Conservation (phyloP, 306 rosid genomes). For the Biancaea sappan region DNA sequence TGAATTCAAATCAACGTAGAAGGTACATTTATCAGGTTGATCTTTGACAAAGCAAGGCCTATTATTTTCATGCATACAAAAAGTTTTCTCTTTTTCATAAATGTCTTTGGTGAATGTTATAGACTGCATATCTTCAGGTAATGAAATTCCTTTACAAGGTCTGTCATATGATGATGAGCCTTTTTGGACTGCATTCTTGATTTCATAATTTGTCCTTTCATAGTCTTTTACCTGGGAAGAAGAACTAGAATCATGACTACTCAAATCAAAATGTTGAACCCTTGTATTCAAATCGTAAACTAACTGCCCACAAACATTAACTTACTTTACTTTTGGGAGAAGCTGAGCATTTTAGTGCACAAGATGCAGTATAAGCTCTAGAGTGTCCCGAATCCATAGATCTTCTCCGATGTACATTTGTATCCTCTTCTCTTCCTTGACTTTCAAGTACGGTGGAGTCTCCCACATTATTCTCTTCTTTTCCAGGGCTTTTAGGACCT, state of each 20-base stretch:
- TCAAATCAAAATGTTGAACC: not conserved
- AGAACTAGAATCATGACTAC: not conserved
- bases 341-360: not conserved
- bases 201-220: not conserved
- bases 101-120: conserved; percentile 4
- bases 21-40: conserved; percentile 20
- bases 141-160: conserved; percentile 15
- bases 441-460: conserved; percentile 31
- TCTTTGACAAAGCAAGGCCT: conserved; percentile 13
- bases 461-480: conserved; percentile 22
- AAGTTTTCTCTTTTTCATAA: conserved; percentile 23
- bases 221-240: not conserved
- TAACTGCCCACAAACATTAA: not conserved
- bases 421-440: conserved; percentile 33
- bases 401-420: conserved; percentile 22
- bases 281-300: not conserved
- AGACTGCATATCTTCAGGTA: conserved; percentile 14
- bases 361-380: conserved; percentile 14
- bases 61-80: conserved; percentile 14
- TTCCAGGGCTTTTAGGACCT: conserved; percentile 30
- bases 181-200: conserved; percentile 17
- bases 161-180: conserved; percentile 30
- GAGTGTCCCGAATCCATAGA: conserved; percentile 17
- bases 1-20: conserved; percentile 27
- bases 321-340: not conserved